Conservation (phyloP, 2,329 filamentous ascomycete genomes). For the Aspergillus novoparasiticus region DNA sequence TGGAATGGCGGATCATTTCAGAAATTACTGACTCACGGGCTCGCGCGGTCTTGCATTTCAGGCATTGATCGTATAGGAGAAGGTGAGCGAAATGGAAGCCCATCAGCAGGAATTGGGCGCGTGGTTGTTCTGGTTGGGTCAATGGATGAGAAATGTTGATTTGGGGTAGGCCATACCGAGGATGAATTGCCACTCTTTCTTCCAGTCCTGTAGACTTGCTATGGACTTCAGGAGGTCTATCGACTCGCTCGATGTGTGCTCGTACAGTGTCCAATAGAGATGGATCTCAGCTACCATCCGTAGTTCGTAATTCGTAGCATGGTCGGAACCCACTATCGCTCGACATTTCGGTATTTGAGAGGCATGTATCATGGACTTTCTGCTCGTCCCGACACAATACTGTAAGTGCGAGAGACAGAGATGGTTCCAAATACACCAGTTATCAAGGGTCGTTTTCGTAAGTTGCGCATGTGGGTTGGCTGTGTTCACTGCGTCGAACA, state of each 20-base stretch:
- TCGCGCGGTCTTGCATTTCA: slow-evolving; percentile 39
- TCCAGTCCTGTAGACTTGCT: slow-evolving; percentile 41
- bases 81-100: slow-evolving; percentile 51
- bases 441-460: slow-evolving; percentile 30
- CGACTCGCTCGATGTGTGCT: slow-evolving; percentile 32
- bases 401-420: slow-evolving; percentile 49
- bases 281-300: slow-evolving; percentile 51
- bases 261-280: slow-evolving; percentile 51
- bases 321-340: slow-evolving; percentile 40
- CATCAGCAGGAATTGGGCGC: slow-evolving; percentile 51
- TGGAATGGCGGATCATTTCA: slow-evolving; percentile 48
- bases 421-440: slow-evolving; percentile 48
- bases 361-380: slow-evolving; percentile 40
- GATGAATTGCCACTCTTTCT: slow-evolving; percentile 43
- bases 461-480: slow-evolving; percentile 5
- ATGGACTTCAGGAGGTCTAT: slow-evolving; percentile 40
- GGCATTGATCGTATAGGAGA: slow-evolving; percentile 41
- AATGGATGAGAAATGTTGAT: neutral
- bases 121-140: slow-evolving; percentile 39
- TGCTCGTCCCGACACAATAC: slow-evolving; percentile 48
- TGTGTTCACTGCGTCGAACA: slow-evolving; percentile 29
- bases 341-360: slow-evolving; percentile 43
- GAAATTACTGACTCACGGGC: slow-evolving; percentile 39
- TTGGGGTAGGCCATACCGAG: slow-evolving; percentile 31
- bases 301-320: slow-evolving; percentile 48